Evolutionary conservation across 2,329 filamentous ascomycete genomes (phyloP).

Genomic region (Colletotrichum australisinense): DNA sequence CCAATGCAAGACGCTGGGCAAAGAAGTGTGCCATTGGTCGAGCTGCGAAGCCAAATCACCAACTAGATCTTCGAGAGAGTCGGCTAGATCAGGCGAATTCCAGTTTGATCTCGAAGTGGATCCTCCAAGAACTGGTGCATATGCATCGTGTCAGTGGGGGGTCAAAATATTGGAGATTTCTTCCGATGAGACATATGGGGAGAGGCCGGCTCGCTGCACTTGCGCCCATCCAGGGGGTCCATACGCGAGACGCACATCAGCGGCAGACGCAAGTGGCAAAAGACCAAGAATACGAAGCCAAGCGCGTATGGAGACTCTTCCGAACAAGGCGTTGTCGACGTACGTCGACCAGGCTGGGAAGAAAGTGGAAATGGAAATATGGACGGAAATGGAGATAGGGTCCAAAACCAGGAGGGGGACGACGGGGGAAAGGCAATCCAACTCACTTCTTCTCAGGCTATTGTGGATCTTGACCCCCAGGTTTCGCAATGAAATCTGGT

Average conservation of each 20-base stretch:
- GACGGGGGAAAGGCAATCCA: not conserved
- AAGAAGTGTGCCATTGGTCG: conserved; percentile 63
- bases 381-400: not conserved
- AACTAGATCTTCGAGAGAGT: conserved; percentile 37
- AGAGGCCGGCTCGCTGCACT: not conserved
- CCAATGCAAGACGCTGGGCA: conserved; percentile 68
- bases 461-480: conserved; percentile 65
- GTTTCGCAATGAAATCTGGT: conserved; percentile 67
- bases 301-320: not conserved
- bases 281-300: not conserved
- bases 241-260: too few relatives aligned
- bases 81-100: conserved; percentile 17
- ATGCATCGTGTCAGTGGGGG: conserved; percentile 24
- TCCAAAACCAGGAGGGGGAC: not conserved
- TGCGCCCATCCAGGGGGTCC: not conserved
- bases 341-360: not conserved
- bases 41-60: conserved; percentile 64
- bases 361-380: not conserved
- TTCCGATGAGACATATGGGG: not conserved
- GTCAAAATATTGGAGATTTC: not conserved
- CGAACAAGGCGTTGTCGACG: not conserved
- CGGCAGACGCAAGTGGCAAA: not conserved
- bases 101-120: not conserved
- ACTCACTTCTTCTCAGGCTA: conserved; percentile 63
- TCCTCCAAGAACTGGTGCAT: not conserved